Evolutionary conservation across 495 filamentous ascomycete species (phyloP), one percentile per base, ranked within the genome.

Genomic region (Aspergillus biplanus): DNA sequence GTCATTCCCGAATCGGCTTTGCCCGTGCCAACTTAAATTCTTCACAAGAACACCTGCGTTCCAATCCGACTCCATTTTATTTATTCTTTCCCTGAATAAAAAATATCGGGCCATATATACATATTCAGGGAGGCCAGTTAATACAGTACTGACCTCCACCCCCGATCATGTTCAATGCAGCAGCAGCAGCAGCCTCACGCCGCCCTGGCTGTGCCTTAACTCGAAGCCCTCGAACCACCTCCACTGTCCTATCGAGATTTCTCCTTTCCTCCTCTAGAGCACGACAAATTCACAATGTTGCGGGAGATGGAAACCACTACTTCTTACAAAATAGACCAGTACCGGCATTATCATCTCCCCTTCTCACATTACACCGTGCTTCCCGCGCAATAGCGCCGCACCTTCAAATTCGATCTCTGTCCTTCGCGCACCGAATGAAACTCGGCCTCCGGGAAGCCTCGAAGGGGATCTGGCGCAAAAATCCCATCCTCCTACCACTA

Each of bases 381-480:
- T 8, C 33, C 5, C 52, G 21, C 37, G 27, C 56, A 7, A 52
- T 33, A 18, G 52, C 58, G 6, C 56, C 49, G 13, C 35, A 21
- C 33, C 48, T 33, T 16, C 62, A 62, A 59, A 52, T 13, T 50
- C 66, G 39, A 42, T 49, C 53, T 39, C 52, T 67, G 37, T 61
- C 63, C 56, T 57, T 67, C 16, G 55, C 56, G 33, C 53, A 33
- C 27, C 55, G 69, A 34, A 61, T 78, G 18, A 68, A 69, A 48
- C 68, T 69, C 56, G 71, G 67, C 56, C 75, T 74, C 64, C 74
- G 73, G 11, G 66, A 77, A 65, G 78, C 78, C 33, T 73, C 69
- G 1, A 77, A 76, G 58, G 80, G 71, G 13, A 78, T 80, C 56
- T 82, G 78, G 78, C 79, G 79, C 71, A 80, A 80, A 62, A 75